Conservation (phyloP, 1,284 basidiomycete genomes). For the Austroboletus sp. region DNA sequence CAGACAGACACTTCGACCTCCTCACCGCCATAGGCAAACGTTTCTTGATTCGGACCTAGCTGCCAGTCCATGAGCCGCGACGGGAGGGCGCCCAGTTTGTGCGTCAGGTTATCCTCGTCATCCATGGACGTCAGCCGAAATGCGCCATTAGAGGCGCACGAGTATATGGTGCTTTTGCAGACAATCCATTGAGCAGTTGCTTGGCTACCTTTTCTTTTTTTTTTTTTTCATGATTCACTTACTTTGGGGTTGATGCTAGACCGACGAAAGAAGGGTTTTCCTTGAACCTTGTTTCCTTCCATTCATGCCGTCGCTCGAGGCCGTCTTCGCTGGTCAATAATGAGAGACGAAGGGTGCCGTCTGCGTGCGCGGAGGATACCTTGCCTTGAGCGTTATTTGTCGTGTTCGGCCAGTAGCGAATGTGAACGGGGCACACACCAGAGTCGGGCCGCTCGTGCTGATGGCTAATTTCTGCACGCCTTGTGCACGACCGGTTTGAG, state of each 20-base stretch:
- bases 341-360: constrained; percentile 47
- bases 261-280: constrained; percentile 54
- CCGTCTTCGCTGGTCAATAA: constrained; percentile 38
- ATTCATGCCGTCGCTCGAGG: constrained; percentile 40
- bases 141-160: constrained; percentile 69
- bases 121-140: constrained; percentile 43
- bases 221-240: constrained; percentile 4
- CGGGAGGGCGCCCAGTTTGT: constrained; percentile 44
- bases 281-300: constrained; percentile 59
- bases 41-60: constrained; percentile 45
- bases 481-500: constrained; percentile 27
- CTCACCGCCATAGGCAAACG: constrained; percentile 79
- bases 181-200: constrained; percentile 10
- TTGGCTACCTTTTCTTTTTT: background rate
- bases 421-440: constrained; percentile 33
- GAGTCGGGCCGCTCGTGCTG: constrained; percentile 29
- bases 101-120: constrained; percentile 26
- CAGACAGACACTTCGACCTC: constrained; percentile 84
- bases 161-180: constrained; percentile 36
- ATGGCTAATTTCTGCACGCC: constrained; percentile 37
- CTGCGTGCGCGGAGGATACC: constrained; percentile 56
- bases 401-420: constrained; percentile 7
- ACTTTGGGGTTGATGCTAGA: constrained; percentile 40
- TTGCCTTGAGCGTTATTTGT: constrained; percentile 39
- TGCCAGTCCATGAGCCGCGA: constrained; percentile 61